Conservation (phyloP, 768 basidiomycete species). For the Atractiella rhizophila region DNA sequence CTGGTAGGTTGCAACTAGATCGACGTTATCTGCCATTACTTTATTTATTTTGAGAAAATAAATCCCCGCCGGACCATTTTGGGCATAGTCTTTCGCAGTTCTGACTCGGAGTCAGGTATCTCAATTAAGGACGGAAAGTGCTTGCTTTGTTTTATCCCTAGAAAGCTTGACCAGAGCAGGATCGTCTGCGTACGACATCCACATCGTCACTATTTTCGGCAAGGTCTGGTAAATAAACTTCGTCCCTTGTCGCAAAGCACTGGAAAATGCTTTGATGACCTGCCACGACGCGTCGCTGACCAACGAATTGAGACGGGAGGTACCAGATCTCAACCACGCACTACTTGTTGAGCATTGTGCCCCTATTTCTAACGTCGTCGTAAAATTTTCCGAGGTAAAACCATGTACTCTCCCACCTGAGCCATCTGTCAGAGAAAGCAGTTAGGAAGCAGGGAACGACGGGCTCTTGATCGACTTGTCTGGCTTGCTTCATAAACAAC, state of each 20-base stretch:
- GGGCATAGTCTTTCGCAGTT: not conserved
- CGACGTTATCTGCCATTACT: slow-evolving; percentile 32
- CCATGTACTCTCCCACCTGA: slow-evolving; percentile 56
- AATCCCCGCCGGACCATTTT: not conserved
- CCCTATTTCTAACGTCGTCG: slow-evolving; percentile 25
- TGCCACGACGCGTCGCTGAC: too few relatives aligned
- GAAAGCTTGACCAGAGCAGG: slow-evolving; percentile 13
- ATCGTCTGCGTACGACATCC: slow-evolving; percentile 75
- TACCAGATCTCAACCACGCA: slow-evolving; percentile 6
- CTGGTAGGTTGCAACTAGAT: slow-evolving; percentile 50
- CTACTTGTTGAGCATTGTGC: not conserved
- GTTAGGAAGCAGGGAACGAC: slow-evolving; percentile 7
- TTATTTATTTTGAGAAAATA: slow-evolving; percentile 35
- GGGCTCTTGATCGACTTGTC: slow-evolving; percentile 21
- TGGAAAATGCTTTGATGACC: slow-evolving; percentile 8
- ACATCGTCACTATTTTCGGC: slow-evolving; percentile 75
- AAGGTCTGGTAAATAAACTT: slow-evolving; percentile 93
- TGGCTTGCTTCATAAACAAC: slow-evolving; percentile 25
- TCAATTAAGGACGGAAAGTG: not conserved
- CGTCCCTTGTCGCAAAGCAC: slow-evolving; percentile 50
- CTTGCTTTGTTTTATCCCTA: slow-evolving; percentile 1
- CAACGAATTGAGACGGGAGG: not conserved
- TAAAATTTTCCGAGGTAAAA: slow-evolving; percentile 75
- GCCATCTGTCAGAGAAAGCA: not conserved
- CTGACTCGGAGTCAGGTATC: not conserved